Evolutionary conservation across 371 early-diverging fungal genomes (phyloP), one percentile per base, ranked within the genome.

Genomic region (Blastocladiella emersonii): DNA sequence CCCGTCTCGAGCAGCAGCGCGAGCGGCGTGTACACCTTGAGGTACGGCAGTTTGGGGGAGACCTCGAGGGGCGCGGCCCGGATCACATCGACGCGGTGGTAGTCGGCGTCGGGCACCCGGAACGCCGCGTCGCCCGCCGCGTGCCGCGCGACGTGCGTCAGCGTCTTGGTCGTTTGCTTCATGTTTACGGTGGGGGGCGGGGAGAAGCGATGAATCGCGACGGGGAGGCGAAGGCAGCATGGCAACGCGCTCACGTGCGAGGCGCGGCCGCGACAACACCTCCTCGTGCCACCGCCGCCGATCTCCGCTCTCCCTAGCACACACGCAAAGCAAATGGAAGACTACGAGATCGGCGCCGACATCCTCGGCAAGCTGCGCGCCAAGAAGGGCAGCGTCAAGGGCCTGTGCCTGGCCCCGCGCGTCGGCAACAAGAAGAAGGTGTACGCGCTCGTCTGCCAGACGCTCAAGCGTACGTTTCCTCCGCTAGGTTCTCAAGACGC

Each of bases 391-490:
- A 86, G 88, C 6, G 84, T 92, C 60, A 90, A 91, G 66, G 79
- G 78, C 7, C 72, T 92, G 35, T 85, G 89, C 12, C 72, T 90
- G 53, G 86, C 87, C 41, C 76, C 85, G 12, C 76, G 82, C 66
- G 76, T 84, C 35, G 78, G 78, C 30, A 81, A 89, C 69, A 93
- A 93, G 77, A 91, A 89, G 70, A 79, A 81, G 62, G 79, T 92
- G 78, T 92, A 90, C 65, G 94, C 92, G 30, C 72, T 93, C 56
- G 82, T 95, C 41, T 93, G 92, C 70, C 91, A 93, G 65, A 91
- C 95, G 3, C 80, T 95, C 67, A 92, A 93, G 77, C 86, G 91
- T 89, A 78, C 66, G 81, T 43, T 15, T 19, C 27, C 27, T 36
- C n/a, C n/a, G n/a, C n/a, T 45, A 25, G 15, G 13, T 7, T 37